Conservation (phyloP, 106 monocot genomes). For the Acorus calamus region DNA sequence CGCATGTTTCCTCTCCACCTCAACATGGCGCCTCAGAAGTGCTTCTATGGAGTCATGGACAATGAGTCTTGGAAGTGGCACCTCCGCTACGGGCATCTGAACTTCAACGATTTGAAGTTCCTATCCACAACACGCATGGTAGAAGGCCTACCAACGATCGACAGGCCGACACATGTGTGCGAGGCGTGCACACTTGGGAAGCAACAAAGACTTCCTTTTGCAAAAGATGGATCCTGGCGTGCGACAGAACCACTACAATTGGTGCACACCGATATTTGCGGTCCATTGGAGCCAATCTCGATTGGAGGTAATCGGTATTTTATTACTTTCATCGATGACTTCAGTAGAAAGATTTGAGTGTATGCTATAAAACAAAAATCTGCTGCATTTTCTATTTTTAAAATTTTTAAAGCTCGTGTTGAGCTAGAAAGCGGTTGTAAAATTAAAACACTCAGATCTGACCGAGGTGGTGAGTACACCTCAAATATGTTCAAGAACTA, state of each 20-base stretch:
- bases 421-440: too few relatives aligned
- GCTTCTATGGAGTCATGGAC: too few relatives aligned
- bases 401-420: too few relatives aligned
- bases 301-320: constrained; percentile 8
- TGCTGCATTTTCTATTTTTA: too few relatives aligned
- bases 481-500: background rate
- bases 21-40: too few relatives aligned
- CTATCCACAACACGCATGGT: too few relatives aligned
- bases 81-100: too few relatives aligned
- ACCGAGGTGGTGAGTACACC: background rate
- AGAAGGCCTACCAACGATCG: too few relatives aligned
- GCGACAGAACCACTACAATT: constrained; percentile 2
- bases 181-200: constrained; percentile 9
- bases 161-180: too few relatives aligned
- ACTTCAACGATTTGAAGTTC: too few relatives aligned
- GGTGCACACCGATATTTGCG: constrained; percentile 5
- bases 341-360: constrained; percentile 4
- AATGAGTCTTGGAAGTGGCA: too few relatives aligned
- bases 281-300: background rate
- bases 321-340: constrained; percentile 4
- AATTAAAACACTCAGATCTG: background rate
- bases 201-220: constrained; percentile 7
- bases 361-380: constrained; percentile 8
- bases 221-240: constrained; percentile 1
- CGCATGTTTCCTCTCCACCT: too few relatives aligned